Evolutionary conservation across 371 early-diverging fungal genomes (phyloP), one percentile per base, ranked within the genome.

Genomic region (Quaeritorhiza haematococci): DNA sequence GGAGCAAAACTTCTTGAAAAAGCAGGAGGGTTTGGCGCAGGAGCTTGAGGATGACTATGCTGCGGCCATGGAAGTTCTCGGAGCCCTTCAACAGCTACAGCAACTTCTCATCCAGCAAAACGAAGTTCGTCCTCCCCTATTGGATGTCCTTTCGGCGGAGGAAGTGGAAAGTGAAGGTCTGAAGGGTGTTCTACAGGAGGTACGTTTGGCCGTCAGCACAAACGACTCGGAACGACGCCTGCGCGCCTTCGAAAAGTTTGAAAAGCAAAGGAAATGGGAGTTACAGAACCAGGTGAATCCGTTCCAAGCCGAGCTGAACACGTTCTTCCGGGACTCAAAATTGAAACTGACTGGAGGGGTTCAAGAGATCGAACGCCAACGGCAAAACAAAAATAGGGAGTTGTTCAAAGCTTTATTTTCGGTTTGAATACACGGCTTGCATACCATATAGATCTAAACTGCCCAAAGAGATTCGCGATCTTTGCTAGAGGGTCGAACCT

Each of bases 1-100:
- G 8, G 64, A 68, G 48, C 68, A 68, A 42, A 29, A 34, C 42
- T 61, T 62, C 44, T 19, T 68, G 49, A 64, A 61, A 29, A 44
- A 61, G 17, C 47, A 56, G 41, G 62, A 61, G 38, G 52, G 21
- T 8, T 26, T 48, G 3, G 45, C 43, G 15, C 34, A 21, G 23
- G 50, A 60, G 8, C 23, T 55, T 35, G 44, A 43, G 6, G 42
- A 5, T 21, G 28, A 15, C 4, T 28, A 33, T 2, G 10, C 32
- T 10, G 41, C 28, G 5, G 2, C 54, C 17, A 27, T 19, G 0
- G 62, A 61, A 1, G 26, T 43, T n/a, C 23, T 61, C 28, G 26
- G 26, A 15, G 34, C 8, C 1, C 21, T 59, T n/a, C 44, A 42
- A 50, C 10, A 8, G 32, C 19, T 58, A 19, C 38, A 38, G 19